Conservation (phyloP, 176 grass and related monocot species). For the Saccharum spontaneum region DNA sequence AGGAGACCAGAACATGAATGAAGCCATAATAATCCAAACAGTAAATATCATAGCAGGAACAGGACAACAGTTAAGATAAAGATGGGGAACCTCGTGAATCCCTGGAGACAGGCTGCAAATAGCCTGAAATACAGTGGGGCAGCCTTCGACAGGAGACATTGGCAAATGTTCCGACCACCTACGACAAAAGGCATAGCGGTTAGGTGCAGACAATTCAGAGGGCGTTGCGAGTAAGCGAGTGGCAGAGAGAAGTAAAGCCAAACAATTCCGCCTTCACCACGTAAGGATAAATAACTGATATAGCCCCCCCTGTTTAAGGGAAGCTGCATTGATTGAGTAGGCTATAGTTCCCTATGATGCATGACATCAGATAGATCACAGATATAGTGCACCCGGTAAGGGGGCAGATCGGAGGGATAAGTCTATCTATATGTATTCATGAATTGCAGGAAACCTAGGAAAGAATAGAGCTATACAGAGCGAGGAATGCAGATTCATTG, state of each 20-base stretch:
- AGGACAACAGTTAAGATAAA: background rate
- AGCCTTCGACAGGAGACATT: conserved; percentile 89
- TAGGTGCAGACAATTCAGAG: background rate
- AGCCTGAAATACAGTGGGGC: conserved; percentile 82
- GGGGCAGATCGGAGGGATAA: background rate
- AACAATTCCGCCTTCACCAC: background rate
- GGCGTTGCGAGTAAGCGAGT: background rate
- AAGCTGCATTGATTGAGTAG: conserved; percentile 4
- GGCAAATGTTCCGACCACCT: conserved; percentile 93
- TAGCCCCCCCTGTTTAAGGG: background rate
- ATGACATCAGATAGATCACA: background rate
- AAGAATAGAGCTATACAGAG: background rate
- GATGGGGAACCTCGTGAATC: conserved; percentile 59
- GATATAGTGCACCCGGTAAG: background rate
- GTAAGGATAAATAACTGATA: background rate
- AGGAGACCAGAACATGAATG: background rate
- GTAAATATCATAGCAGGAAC: background rate
- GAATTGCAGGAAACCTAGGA: background rate
- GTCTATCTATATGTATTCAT: background rate
- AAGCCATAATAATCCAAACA: background rate
- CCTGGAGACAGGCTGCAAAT: conserved; percentile 74
- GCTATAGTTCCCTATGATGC: background rate
- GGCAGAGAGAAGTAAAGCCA: background rate
- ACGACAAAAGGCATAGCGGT: conserved; percentile 17
- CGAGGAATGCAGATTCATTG: background rate